Conservation (phyloP, 225 moss, liverwort and hornwort genomes). For the Sphagnum contortum region DNA sequence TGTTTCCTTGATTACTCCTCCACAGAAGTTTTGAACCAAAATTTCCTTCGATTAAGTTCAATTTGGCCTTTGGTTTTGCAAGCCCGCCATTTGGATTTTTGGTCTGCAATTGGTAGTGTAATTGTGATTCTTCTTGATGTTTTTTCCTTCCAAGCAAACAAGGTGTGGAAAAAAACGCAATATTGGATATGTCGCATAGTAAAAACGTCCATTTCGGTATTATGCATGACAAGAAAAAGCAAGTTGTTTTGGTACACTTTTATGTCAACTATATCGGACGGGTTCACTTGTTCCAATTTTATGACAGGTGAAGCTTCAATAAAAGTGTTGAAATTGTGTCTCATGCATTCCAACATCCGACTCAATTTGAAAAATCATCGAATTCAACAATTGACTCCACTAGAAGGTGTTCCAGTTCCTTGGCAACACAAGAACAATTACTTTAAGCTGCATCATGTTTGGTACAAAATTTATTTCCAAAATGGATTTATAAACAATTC, state of each 20-base stretch:
- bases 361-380: constrained; percentile 5
- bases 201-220: constrained; percentile 9
- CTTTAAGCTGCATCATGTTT: not conserved
- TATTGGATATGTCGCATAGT: constrained; percentile 19
- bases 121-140: constrained; percentile 21
- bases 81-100: constrained; percentile 28
- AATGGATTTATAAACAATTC: not conserved
- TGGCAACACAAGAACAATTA: not conserved
- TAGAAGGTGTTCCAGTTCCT: not conserved
- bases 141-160: constrained; percentile 22
- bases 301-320: constrained; percentile 13
- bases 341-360: constrained; percentile 19
- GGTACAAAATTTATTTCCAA: not conserved
- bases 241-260: constrained; percentile 15
- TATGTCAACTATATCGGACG: constrained; percentile 22
- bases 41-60: constrained; percentile 32
- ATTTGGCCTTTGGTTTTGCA: constrained; percentile 37
- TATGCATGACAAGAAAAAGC: not conserved
- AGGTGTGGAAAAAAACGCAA: constrained; percentile 21
- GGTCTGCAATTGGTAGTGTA: constrained; percentile 24
- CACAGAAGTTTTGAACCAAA: constrained; percentile 28
- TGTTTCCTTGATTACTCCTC: constrained; percentile 29
- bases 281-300: constrained; percentile 15
- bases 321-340: constrained; percentile 15
- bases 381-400: not conserved